Percentiles rank a stretch among this genome's conserved stretches.
phyloP scores from a whole-genome alignment of 2,329 filamentous ascomycete species.

The Colletotrichum magnum region DNA sequence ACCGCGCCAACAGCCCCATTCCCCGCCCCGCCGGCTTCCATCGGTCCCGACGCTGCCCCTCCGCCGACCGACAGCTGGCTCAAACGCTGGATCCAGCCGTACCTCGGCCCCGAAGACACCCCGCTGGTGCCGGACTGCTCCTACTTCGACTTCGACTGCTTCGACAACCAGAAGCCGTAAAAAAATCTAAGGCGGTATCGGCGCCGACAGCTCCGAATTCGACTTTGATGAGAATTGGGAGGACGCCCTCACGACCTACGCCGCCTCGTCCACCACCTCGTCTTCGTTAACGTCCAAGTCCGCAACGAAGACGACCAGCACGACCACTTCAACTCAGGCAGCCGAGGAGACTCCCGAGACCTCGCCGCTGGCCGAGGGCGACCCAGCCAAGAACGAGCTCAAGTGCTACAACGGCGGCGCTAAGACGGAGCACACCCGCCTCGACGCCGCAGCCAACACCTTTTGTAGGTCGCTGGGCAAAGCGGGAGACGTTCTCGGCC shows the following conservation, averaged over 20 bases:
- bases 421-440: no score
- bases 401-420: no score
- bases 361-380: not conserved
- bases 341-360: not conserved
- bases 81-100: slow-evolving; percentile 6
- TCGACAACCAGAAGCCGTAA: not conserved
- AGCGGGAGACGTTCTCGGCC: no score
- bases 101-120: not conserved
- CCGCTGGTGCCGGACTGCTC: not conserved
- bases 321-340: not conserved
- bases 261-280: not conserved
- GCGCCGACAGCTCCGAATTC: not conserved
- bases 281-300: no score
- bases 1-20: slow-evolving; percentile 39
- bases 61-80: slow-evolving; percentile 41
- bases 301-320: not conserved
- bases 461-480: no score
- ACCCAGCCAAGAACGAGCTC: no score
- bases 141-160: slow-evolving; percentile 1
- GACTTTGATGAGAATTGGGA: not conserved
- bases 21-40: slow-evolving; percentile 41
- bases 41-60: slow-evolving; percentile 38
- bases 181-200: not conserved
- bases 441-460: no score
- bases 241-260: not conserved